These are phyloP conservation scores for Talaromyces thailandensis DNA, from an alignment of 495 filamentous ascomycete species.

Conservation along the genomic window DNA sequence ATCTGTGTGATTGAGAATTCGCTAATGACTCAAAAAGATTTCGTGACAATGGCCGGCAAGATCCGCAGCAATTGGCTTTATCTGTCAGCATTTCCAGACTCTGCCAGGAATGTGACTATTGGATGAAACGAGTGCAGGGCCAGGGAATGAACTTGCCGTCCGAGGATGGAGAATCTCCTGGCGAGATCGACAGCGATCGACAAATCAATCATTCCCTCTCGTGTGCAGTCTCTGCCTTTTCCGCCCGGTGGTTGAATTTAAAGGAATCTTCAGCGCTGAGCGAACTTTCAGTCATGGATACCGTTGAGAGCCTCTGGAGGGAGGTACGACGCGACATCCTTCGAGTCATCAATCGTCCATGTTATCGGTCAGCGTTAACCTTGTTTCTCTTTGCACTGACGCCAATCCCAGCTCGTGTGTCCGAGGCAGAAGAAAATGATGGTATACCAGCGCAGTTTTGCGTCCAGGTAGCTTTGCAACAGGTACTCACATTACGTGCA, in stretches of 20 bases:
- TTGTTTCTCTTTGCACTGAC: slow-evolving; percentile 12
- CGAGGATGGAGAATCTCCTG: slow-evolving; percentile 1
- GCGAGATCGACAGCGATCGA: slow-evolving; percentile 9
- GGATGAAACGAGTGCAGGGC: slow-evolving; percentile 12
- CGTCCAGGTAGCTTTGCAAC: slow-evolving; percentile 14
- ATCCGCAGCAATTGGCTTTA: slow-evolving; percentile 5
- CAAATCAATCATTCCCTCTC: slow-evolving; percentile 12
- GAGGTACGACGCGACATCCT: slow-evolving; percentile 8
- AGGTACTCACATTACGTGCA: slow-evolving; percentile 11
- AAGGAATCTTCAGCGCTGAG: neutral
- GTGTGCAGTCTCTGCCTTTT: slow-evolving; percentile 12
- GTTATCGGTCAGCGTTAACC: slow-evolving; percentile 13
- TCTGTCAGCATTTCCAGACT: slow-evolving; percentile 13
- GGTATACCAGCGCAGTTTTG: slow-evolving; percentile 12
- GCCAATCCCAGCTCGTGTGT: slow-evolving; percentile 12
- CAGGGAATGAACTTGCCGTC: neutral
- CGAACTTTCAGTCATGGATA: slow-evolving; percentile 4
- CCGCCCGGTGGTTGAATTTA: slow-evolving; percentile 12
- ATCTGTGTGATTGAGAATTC: neutral
- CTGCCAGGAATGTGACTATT: slow-evolving; percentile 13
- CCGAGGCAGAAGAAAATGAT: slow-evolving; percentile 12
- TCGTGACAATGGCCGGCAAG: slow-evolving; percentile 8
- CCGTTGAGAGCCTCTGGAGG: slow-evolving; percentile 12
- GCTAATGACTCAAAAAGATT: slow-evolving; percentile 8
- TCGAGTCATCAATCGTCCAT: slow-evolving; percentile 12